Percentiles rank a stretch among this genome's conserved stretches.
These are phyloP conservation scores for Candida dubliniensis DNA, from an alignment of 1,139 yeast species.

Conservation along the genomic window DNA sequence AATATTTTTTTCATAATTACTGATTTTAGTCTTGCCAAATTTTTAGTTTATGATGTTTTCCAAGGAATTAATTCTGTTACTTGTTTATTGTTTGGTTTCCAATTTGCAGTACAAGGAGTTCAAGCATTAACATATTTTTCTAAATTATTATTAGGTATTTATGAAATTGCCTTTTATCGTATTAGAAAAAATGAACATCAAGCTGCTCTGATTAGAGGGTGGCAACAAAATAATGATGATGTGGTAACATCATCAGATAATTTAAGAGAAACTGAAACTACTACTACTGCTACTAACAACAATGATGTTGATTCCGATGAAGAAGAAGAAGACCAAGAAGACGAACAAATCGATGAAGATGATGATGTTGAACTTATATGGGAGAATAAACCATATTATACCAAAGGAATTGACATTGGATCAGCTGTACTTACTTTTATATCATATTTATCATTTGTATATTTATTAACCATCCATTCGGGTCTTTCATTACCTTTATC, in stretches of 20 bases:
- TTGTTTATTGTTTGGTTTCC: conserved; percentile 69
- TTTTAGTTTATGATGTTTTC: conserved; percentile 60
- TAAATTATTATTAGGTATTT: conserved; percentile 53
- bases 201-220: too few species aligned
- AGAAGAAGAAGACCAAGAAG: conserved; percentile 52
- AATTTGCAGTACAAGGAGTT: conserved; percentile 65
- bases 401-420: conserved; percentile 57
- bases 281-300: too few species aligned
- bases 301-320: conserved; percentile 20
- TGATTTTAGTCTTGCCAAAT: conserved; percentile 55
- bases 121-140: conserved; percentile 51
- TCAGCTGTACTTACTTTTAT: conserved; percentile 43
- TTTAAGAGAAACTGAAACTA: too few species aligned
- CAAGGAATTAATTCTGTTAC: conserved; percentile 51
- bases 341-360: conserved; percentile 32
- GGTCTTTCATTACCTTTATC: conserved; percentile 65
- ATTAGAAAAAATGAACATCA: conserved; percentile 13
- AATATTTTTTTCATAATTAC: conserved; percentile 42
- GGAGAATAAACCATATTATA: conserved; percentile 68
- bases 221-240: too few species aligned
- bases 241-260: too few species aligned
- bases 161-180: conserved; percentile 49
- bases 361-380: conserved; percentile 61
- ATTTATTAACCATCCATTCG: conserved; percentile 46
- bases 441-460: conserved; percentile 35